phyloP scores from a whole-genome alignment of 2,329 filamentous ascomycete genomes.

The Verticillium nonalfalfae region DNA sequence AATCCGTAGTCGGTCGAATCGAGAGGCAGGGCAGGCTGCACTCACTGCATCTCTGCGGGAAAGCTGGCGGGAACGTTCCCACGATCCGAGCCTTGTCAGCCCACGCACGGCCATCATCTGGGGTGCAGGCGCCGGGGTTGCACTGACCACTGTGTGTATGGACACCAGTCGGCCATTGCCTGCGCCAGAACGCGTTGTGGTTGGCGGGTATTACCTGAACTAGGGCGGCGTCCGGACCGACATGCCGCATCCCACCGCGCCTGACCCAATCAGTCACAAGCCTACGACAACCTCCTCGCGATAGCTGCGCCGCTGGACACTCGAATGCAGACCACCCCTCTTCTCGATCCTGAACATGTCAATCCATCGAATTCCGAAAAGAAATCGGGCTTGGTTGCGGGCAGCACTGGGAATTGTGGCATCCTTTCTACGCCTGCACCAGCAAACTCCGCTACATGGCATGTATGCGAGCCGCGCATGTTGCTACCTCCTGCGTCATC shows the following conservation, averaged over 20 bases:
- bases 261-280: slow-evolving; percentile 2
- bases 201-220: slow-evolving; percentile 11
- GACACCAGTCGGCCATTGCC: background rate
- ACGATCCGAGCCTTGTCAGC: background rate
- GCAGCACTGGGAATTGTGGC: background rate
- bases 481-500: background rate
- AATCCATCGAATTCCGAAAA: background rate
- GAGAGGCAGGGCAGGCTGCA: too few species aligned
- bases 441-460: background rate
- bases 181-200: slow-evolving; percentile 4
- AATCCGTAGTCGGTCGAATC: too few species aligned
- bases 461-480: background rate
- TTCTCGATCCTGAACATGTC: background rate
- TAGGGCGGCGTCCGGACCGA: slow-evolving; percentile 9
- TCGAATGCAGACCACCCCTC: background rate
- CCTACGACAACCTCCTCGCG: slow-evolving; percentile 6
- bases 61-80: background rate
- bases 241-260: slow-evolving; percentile 3
- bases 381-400: background rate
- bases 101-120: slow-evolving; percentile 1
- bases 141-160: slow-evolving; percentile 1
- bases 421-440: background rate
- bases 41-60: too few species aligned
- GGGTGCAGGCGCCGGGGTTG: slow-evolving; percentile 10
- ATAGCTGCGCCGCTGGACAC: background rate